Evolutionary conservation across 2,329 filamentous ascomycete genomes (phyloP).

Genomic region (Epicoccum sorghinum): DNA sequence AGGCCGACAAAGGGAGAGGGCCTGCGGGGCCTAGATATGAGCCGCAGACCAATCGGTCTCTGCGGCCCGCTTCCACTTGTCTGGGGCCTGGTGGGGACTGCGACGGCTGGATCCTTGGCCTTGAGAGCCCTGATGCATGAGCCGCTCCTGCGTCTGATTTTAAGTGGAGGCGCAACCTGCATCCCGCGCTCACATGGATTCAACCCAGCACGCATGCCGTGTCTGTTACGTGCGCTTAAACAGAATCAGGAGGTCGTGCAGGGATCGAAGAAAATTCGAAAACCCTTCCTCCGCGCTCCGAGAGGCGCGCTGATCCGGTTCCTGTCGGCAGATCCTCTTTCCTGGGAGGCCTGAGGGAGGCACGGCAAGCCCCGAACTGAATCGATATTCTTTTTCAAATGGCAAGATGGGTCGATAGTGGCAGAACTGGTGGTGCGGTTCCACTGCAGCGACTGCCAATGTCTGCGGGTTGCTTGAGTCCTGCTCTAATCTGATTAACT

Average conservation of each 20-base stretch:
- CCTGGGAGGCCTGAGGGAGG: neutral
- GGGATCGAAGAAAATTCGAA: constrained; percentile 6
- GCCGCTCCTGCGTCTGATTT: constrained; percentile 11
- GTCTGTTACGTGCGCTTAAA: constrained; percentile 9
- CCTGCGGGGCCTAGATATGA: neutral
- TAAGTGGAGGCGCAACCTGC: constrained; percentile 13
- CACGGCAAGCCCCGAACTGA: neutral
- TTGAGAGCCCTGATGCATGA: constrained; percentile 2
- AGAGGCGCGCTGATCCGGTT: constrained; percentile 14
- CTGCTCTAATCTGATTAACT: neutral
- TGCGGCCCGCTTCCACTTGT: constrained; percentile 19
- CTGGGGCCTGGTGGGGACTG: neutral
- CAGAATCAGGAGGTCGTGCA: neutral
- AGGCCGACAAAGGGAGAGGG: neutral
- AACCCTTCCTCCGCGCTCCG: neutral
- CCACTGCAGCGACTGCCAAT: neutral
- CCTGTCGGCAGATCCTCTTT: neutral
- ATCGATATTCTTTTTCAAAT: neutral
- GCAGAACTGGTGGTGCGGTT: neutral
- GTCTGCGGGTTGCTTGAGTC: neutral
- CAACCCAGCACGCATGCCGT: constrained; percentile 6
- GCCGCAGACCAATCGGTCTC: constrained; percentile 6
- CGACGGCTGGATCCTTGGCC: constrained; percentile 22
- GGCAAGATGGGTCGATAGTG: neutral
- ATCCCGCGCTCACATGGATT: constrained; percentile 6